Base-by-base conservation (phyloP, 345 rosid genomes). In the Physaria fendleri region DNA sequence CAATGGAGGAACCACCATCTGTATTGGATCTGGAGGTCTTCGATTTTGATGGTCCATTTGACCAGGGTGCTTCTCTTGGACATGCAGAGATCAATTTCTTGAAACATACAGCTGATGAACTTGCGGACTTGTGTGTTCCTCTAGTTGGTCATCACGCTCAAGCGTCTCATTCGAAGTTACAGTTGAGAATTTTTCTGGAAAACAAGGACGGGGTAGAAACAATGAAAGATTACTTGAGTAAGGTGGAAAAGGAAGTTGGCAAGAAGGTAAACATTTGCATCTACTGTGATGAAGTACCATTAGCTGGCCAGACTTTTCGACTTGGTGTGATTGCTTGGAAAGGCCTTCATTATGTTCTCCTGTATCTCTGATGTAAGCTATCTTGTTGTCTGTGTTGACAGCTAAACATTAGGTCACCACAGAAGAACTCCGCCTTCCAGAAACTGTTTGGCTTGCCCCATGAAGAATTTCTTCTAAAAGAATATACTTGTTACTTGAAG, bases 1-100 rank as follows among this genome's bases (percentile, higher is more conserved):
- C 96, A 8, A 85, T 84, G 89, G 93, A 92, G 64, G 98, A 86
- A 73, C 90, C 89, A 8, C 98, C 96, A 4, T 92, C 96, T 2
- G 85, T 92, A 55, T 71, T 92, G 57, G 90, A 81, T 72, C 81
- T 84, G 62, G 96, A 92, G 71, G 90, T 88, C 47, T 92, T 84
- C 66, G 84, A 92, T 76, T 92, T 88, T 24, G 93, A 88, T 42
- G 95, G 96, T 59, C 98, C 96, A 34, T 92, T 92, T 71, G 90
- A 83, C 71, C 90, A 79, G 75, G 85, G 93, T 34, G 78, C 81
- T 34, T 85, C 98, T 17, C 87, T 92, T 53, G 96, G 96, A 51
- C 88, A 84, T 48, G 81, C 90, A 42, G 90, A 88, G 80, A 83
- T 92, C 63, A 86, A 84, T 54, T 84, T 92, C 75, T 65, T 92